phyloP scores from a whole-genome alignment of 768 basidiomycete species.

The Pleurotus sapidus region DNA sequence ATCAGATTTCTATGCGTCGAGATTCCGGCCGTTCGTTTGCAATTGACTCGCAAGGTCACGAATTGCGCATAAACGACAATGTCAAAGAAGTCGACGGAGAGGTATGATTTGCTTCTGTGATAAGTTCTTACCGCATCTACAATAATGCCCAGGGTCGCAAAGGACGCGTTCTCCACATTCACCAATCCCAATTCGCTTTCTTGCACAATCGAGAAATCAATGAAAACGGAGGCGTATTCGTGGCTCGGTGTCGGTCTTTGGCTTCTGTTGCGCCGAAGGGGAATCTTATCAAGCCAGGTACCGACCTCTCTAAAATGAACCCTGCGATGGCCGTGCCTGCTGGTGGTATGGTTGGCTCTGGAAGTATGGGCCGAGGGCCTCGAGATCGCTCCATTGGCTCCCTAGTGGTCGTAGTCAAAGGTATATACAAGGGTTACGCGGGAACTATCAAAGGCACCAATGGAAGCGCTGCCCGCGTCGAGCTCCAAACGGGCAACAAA shows the following conservation, averaged over 20 bases:
- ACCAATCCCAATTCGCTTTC: constrained; percentile 93
- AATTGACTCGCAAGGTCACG: constrained; percentile 84
- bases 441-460: constrained; percentile 96
- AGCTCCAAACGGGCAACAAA: constrained; percentile 86
- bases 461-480: constrained; percentile 82
- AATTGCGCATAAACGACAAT: constrained; percentile 83
- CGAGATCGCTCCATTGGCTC: constrained; percentile 81
- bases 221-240: constrained; percentile 94
- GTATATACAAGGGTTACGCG: constrained; percentile 85
- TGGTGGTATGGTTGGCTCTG: constrained; percentile 81
- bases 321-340: constrained; percentile 63
- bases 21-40: constrained; percentile 83
- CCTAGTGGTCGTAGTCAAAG: constrained; percentile 78
- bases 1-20: constrained; percentile 90
- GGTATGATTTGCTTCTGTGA: constrained; percentile 39
- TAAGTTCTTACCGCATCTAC: constrained; percentile 3
- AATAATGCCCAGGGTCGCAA: constrained; percentile 57
- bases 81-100: constrained; percentile 92
- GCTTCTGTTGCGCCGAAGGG: constrained; percentile 87
- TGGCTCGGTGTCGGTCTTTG: constrained; percentile 81
- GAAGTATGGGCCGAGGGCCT: constrained; percentile 74
- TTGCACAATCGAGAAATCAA: constrained; percentile 86
- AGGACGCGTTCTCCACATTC: constrained; percentile 90
- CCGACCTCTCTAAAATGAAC: constrained; percentile 91
- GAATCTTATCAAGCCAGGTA: constrained; percentile 57